These are phyloP conservation scores for Durotheca rogersii DNA, from an alignment of 495 filamentous ascomycete genomes.

Conservation along the genomic window DNA sequence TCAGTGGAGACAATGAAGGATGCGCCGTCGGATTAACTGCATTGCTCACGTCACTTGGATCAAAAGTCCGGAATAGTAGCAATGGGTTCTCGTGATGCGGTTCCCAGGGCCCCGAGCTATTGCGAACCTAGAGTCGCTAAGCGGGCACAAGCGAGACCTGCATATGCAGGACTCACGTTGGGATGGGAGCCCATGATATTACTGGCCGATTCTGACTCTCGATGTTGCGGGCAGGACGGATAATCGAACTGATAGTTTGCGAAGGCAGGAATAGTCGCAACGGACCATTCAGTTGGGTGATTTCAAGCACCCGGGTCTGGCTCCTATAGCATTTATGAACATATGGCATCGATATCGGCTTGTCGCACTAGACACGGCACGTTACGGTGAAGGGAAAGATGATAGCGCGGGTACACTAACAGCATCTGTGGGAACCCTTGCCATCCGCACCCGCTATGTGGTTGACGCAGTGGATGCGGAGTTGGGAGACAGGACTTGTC, in stretches of 20 bases:
- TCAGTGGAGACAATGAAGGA: conserved; percentile 18
- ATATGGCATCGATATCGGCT: conserved; percentile 4
- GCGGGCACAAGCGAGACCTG: conserved; percentile 13
- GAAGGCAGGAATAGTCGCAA: conserved; percentile 2
- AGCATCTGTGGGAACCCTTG: conserved; percentile 14
- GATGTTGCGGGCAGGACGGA: conserved; percentile 3
- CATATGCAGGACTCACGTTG: conserved; percentile 12
- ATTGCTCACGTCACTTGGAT: conserved; percentile 1
- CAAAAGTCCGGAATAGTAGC: neutral
- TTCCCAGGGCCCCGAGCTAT: conserved; percentile 12
- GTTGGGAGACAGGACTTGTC: conserved; percentile 10
- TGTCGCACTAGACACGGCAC: conserved; percentile 1
- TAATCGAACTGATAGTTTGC: conserved; percentile 11
- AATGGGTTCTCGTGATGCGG: conserved; percentile 4
- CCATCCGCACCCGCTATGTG: conserved; percentile 11
- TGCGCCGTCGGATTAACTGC: conserved; percentile 7
- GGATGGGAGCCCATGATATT: neutral
- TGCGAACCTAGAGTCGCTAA: conserved; percentile 7
- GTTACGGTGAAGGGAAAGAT: conserved; percentile 10
- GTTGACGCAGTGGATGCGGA: conserved; percentile 12
- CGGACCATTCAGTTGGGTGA: conserved; percentile 12
- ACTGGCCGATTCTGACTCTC: conserved; percentile 9
- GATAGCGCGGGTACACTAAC: neutral
- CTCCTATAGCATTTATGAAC: too few relatives aligned
- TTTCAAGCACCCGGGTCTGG: too few relatives aligned